A percentile compares a stretch with the other conserved stretches of the same genome.
Conservation (phyloP, 2,329 filamentous ascomycete genomes). For the Hymenoscyphus linearis region DNA sequence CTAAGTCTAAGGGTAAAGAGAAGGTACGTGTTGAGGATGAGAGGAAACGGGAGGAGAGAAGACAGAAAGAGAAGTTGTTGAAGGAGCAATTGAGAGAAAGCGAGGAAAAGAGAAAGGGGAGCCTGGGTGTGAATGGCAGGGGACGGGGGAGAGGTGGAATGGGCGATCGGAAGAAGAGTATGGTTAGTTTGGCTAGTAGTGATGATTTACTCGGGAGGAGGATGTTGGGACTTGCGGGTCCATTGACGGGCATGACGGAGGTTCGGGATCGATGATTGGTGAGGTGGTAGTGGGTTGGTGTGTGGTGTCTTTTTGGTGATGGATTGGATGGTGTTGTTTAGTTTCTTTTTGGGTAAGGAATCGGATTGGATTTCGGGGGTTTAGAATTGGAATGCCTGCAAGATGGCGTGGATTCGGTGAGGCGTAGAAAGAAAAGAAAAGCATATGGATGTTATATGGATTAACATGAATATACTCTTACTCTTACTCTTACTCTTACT, state of each 20-base stretch:
- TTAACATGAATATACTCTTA: too few species aligned
- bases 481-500: too few species aligned
- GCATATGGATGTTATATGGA: too few species aligned
- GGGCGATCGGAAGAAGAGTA: conserved; percentile 38
- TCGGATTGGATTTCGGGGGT: too few species aligned
- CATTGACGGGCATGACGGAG: conserved; percentile 40
- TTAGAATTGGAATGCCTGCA: too few species aligned
- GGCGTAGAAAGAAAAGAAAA: too few species aligned
- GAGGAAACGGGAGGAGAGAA: conserved; percentile 14
- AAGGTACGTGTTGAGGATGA: conserved; percentile 4
- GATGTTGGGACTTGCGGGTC: conserved; percentile 49
- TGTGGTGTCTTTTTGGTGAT: background rate
- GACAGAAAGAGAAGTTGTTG: conserved; percentile 6
- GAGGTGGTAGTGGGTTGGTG: background rate
- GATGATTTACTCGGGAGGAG: conserved; percentile 50
- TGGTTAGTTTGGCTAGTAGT: conserved; percentile 48
- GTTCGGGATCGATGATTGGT: conserved; percentile 21
- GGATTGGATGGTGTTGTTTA: too few species aligned
- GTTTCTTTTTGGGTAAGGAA: too few species aligned
- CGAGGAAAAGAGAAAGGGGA: conserved; percentile 43
- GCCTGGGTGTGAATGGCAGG: conserved; percentile 24
- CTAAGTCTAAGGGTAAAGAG: conserved; percentile 21
- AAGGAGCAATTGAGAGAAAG: conserved; percentile 31
- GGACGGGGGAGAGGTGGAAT: conserved; percentile 14
- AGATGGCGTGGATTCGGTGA: too few species aligned